A percentile compares a stretch with the other conserved stretches of the same genome.
Evolutionary conservation across 139 green algal species (phyloP).

Genomic region (Zygnema circumcarinatum): DNA sequence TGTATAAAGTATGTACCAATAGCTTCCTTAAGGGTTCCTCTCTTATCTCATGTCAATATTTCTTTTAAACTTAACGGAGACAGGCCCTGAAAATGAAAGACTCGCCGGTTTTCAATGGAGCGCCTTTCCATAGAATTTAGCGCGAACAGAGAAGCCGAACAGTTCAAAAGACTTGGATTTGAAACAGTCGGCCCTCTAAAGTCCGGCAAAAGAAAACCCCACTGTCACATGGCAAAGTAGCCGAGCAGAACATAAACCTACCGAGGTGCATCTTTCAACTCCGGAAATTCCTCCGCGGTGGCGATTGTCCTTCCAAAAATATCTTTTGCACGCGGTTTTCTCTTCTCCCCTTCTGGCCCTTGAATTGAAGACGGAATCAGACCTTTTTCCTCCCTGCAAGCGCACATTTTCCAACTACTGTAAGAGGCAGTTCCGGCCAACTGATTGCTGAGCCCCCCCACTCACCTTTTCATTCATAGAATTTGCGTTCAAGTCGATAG

Average conservation of each 20-base stretch:
- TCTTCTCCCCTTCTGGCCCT: slow-evolving; percentile 1
- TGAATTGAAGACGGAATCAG: not conserved
- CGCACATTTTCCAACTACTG: not conserved
- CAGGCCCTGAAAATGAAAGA: not conserved
- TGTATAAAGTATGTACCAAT: too few species aligned
- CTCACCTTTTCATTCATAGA: too few species aligned
- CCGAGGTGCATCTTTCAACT: slow-evolving; percentile 53
- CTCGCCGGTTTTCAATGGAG: too few species aligned
- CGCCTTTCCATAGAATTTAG: too few species aligned
- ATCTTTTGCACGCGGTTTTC: slow-evolving; percentile 46
- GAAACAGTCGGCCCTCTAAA: too few species aligned
- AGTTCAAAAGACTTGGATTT: too few species aligned
- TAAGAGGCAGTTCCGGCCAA: not conserved
- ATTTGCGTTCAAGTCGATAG: too few species aligned
- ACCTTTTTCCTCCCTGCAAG: too few species aligned
- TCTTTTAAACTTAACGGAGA: not conserved
- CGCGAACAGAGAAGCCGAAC: too few species aligned
- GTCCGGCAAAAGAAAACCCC: slow-evolving; percentile 2
- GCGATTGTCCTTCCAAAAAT: slow-evolving; percentile 55
- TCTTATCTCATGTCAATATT: not conserved
- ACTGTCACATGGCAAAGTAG: not conserved
- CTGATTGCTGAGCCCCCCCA: not conserved
- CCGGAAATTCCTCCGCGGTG: slow-evolving; percentile 57
- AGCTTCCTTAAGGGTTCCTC: too few species aligned
- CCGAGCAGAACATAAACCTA: slow-evolving; percentile 7